Evolutionary conservation across 2,329 filamentous ascomycete species (phyloP), one percentile per base, ranked within the genome.

Genomic region (Ascochyta viciae-villosae): DNA sequence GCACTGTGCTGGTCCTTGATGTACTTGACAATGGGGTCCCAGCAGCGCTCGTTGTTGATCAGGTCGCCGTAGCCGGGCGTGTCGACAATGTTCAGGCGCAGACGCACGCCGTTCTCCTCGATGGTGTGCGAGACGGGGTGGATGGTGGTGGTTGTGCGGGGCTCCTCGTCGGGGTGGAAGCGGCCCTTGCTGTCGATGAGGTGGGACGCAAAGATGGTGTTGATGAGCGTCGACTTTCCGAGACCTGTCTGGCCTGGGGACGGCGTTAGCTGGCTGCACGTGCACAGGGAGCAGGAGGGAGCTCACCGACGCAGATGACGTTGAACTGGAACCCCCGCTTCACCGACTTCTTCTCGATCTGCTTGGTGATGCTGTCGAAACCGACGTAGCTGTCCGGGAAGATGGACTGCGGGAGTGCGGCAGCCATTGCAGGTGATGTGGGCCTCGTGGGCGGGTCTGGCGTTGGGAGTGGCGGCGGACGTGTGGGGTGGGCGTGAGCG

Each of bases 301-400:
- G 89, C 94, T 78, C 85, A 98, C 95, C 95, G 78, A 98, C 95
- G 79, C 93, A 97, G 80, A 98, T 98, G 76, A 98, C 90, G 79
- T 99, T 99, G 88, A 99, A 99, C 82, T 99, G 95, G 82, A 99
- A 99, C 73, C 95, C 95, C 82, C 95, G 92, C 87, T 99, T 99
- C 83, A 99, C 81, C 77, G 98, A 89, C 89, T 99, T 99, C 83
- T 91, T 90, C 89, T 99, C 95, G 73, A 99, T 99, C 85, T 99
- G 95, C 69, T 89, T 92, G 72, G 95, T 99, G 85, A 99, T 99
- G 84, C 92, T 97, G 85, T 99, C 95, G 84, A 99, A 99, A 87
- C 95, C 95, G 80, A 99, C 95, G 85, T 98, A 95, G 89, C 89
- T 96, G 79, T 95, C 89, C 75, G 95, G 95, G 81, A 91, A 95